A percentile compares a stretch with the other conserved stretches of the same genome.
phyloP scores from a whole-genome alignment of 352 stramenopile genomes.

The Elongisporangium anandrum region DNA sequence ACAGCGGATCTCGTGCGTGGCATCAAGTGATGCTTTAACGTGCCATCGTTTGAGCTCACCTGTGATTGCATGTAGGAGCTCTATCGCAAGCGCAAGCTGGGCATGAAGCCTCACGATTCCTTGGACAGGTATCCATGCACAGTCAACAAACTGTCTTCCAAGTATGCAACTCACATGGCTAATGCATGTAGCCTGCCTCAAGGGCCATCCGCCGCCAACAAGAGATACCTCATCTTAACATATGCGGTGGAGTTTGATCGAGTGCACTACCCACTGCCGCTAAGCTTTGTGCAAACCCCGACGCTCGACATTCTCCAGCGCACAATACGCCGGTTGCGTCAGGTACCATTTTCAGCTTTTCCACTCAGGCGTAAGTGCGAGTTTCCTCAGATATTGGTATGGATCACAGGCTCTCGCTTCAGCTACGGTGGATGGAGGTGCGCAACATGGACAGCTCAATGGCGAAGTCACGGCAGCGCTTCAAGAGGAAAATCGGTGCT shows the following conservation, averaged over 20 bases:
- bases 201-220: constrained; percentile 19
- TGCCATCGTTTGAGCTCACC: neutral
- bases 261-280: constrained; percentile 91
- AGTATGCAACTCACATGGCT: neutral
- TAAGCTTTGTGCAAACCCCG: constrained; percentile 64
- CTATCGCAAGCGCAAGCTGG: constrained; percentile 74
- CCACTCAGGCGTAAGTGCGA: neutral
- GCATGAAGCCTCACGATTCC: constrained; percentile 10
- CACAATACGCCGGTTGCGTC: constrained; percentile 68
- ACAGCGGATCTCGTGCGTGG: constrained; percentile 66
- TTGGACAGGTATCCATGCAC: constrained; percentile 9
- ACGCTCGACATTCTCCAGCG: constrained; percentile 68
- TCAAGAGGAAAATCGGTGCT: constrained; percentile 56
- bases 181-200: neutral
- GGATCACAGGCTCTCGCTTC: neutral
- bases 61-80: constrained; percentile 33
- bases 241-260: constrained; percentile 93
- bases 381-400: neutral
- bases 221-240: constrained; percentile 92
- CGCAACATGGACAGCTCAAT: constrained; percentile 7
- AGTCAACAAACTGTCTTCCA: neutral
- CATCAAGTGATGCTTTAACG: neutral
- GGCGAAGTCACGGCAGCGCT: constrained; percentile 38
- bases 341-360: constrained; percentile 11
- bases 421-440: neutral